phyloP scores from a whole-genome alignment of 768 basidiomycete species.

The Mycena galopus region DNA sequence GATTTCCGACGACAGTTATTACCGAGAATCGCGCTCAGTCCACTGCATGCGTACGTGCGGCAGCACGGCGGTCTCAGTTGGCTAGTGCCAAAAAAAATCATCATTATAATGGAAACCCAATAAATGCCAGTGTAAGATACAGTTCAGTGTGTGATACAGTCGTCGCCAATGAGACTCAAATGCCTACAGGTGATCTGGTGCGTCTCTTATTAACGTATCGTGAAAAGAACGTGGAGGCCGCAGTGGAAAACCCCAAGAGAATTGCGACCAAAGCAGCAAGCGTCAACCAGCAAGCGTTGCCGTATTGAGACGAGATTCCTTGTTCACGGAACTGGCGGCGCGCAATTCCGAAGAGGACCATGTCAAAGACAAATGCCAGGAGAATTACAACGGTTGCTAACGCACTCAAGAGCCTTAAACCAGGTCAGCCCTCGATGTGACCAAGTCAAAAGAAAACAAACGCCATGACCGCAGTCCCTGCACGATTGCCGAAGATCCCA shows the following conservation, averaged over 20 bases:
- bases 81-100: no score
- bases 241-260: constrained; percentile 73
- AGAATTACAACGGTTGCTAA: constrained; percentile 78
- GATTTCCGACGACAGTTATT: no score
- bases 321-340: constrained; percentile 67
- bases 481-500: constrained; percentile 72
- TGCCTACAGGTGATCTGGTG: constrained; percentile 37
- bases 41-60: no score
- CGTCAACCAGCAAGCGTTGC: constrained; percentile 88
- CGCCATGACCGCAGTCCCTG: constrained; percentile 81
- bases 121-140: constrained; percentile 14
- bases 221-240: constrained; percentile 76
- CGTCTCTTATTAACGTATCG: constrained; percentile 61
- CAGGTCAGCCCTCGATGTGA: not conserved
- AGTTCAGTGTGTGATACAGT: constrained; percentile 32
- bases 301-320: constrained; percentile 67
- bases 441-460: not conserved
- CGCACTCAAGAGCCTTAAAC: constrained; percentile 64
- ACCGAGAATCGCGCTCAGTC: no score
- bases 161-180: not conserved
- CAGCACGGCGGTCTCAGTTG: no score
- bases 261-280: constrained; percentile 80
- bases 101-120: not conserved
- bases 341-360: constrained; percentile 83
- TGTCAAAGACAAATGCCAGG: constrained; percentile 81